Evolutionary conservation across 352 stramenopile genomes (phyloP).

Genomic region (Phytophthora citricola): DNA sequence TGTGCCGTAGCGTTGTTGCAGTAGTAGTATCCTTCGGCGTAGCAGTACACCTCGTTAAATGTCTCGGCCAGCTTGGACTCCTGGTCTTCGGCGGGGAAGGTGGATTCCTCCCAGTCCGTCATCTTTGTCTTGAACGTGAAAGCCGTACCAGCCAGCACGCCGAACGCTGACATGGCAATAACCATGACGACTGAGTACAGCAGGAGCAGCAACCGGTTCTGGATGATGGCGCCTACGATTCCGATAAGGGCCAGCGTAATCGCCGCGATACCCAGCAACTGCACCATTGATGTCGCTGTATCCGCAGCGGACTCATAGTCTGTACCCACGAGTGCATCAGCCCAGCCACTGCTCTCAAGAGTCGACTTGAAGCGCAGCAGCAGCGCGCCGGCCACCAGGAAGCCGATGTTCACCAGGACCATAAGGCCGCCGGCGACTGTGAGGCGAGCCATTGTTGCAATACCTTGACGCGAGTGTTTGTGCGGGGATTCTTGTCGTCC

Average conservation of each 20-base stretch:
- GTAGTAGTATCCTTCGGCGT: constrained; percentile 81
- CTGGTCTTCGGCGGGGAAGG: constrained; percentile 59
- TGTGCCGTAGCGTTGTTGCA: constrained; percentile 81
- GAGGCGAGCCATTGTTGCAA: constrained; percentile 34
- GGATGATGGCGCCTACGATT: constrained; percentile 68
- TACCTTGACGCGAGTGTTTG: neutral
- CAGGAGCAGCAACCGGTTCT: constrained; percentile 72
- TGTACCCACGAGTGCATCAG: constrained; percentile 74
- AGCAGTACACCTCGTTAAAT: constrained; percentile 89
- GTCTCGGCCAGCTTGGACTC: constrained; percentile 70
- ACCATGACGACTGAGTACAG: constrained; percentile 82
- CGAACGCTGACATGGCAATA: constrained; percentile 73
- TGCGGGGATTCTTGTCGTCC: neutral
- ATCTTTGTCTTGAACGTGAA: constrained; percentile 82
- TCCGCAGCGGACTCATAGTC: constrained; percentile 64
- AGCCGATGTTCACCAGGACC: constrained; percentile 79
- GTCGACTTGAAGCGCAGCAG: constrained; percentile 68
- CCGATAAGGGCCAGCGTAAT: constrained; percentile 72
- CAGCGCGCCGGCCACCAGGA: constrained; percentile 67
- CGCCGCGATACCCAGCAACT: constrained; percentile 57
- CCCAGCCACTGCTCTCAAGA: constrained; percentile 72
- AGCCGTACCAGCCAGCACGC: constrained; percentile 66
- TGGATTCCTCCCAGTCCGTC: constrained; percentile 53
- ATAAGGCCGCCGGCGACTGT: constrained; percentile 63
- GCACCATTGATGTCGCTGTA: constrained; percentile 54